phyloP scores from a whole-genome alignment of 2,329 filamentous ascomycete species.

The Trichoderma harzianum region DNA sequence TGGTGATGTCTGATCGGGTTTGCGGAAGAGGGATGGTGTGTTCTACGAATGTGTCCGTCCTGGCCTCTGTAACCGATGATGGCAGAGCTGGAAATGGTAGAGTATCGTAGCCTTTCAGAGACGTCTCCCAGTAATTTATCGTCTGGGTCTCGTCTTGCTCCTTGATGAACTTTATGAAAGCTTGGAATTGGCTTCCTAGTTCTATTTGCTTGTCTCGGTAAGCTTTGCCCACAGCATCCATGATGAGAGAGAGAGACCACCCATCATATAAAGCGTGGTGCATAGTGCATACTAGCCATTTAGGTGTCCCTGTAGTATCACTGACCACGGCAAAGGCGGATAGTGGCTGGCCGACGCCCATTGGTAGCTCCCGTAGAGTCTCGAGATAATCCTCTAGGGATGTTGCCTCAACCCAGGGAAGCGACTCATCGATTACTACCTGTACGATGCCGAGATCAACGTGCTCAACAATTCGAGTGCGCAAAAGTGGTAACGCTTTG shows the following conservation, averaged over 20 bases:
- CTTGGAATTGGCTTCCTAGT: not conserved
- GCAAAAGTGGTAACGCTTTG: not conserved
- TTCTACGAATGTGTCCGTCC: not conserved
- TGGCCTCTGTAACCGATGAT: not conserved
- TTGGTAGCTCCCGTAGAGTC: conserved; percentile 33
- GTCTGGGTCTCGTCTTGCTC: not conserved
- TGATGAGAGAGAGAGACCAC: conserved; percentile 41
- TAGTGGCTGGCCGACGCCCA: conserved; percentile 39
- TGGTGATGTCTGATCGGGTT: conserved; percentile 2
- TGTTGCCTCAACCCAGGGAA: conserved; percentile 26
- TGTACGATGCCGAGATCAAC: not conserved
- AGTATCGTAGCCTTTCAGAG: not conserved
- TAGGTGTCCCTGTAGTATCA: conserved; percentile 33
- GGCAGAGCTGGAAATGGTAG: not conserved
- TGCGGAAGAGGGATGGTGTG: not conserved
- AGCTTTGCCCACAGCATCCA: conserved; percentile 27
- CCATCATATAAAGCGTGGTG: conserved; percentile 52
- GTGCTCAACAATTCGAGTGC: not conserved
- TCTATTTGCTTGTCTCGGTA: not conserved
- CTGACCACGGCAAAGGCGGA: conserved; percentile 40
- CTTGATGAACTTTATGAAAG: not conserved
- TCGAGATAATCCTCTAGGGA: conserved; percentile 36
- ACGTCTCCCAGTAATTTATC: not conserved
- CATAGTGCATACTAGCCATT: conserved; percentile 38
- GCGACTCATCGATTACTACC: conserved; percentile 38